Percentiles rank a stretch among this genome's conserved stretches.
These are phyloP conservation scores for Zoysia japonica DNA, from an alignment of 176 grass and related monocot species.

Conservation along the genomic window DNA sequence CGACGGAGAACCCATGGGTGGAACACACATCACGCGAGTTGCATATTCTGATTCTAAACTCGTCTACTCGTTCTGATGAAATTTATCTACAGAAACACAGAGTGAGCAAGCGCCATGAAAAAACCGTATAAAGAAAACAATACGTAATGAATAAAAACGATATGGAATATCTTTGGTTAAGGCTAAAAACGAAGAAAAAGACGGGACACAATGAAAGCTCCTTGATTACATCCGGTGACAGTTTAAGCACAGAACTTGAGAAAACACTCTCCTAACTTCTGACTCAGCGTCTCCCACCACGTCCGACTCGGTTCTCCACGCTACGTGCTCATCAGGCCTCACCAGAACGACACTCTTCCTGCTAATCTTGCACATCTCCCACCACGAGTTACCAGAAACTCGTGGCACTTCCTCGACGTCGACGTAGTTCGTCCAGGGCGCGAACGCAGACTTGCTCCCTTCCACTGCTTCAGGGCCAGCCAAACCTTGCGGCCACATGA, in stretches of 20 bases:
- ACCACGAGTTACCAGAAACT: constrained; percentile 59
- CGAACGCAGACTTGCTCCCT: constrained; percentile 40
- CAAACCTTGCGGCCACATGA: constrained; percentile 76
- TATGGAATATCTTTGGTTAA: too few species aligned
- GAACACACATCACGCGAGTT: background rate
- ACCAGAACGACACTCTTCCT: constrained; percentile 68
- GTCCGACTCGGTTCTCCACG: constrained; percentile 65
- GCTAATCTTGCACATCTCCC: constrained; percentile 66
- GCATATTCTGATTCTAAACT: background rate
- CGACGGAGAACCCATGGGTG: too few species aligned
- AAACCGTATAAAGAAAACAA: too few species aligned
- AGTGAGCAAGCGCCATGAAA: too few species aligned
- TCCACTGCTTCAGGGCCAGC: constrained; percentile 19
- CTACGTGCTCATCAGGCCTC: constrained; percentile 89
- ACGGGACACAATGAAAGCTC: background rate
- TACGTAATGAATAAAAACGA: too few species aligned
- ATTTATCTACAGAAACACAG: background rate
- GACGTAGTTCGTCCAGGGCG: constrained; percentile 60
- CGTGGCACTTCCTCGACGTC: constrained; percentile 63
- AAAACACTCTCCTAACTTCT: constrained; percentile 61
- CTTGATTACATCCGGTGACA: constrained; percentile 12
- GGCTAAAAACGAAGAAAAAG: too few species aligned
- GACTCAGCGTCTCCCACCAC: constrained; percentile 30
- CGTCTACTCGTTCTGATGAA: background rate
- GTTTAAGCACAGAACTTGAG: constrained; percentile 47